Base-by-base conservation (phyloP, 257 asterid genomes). In the Paraleonurus japonicus region DNA sequence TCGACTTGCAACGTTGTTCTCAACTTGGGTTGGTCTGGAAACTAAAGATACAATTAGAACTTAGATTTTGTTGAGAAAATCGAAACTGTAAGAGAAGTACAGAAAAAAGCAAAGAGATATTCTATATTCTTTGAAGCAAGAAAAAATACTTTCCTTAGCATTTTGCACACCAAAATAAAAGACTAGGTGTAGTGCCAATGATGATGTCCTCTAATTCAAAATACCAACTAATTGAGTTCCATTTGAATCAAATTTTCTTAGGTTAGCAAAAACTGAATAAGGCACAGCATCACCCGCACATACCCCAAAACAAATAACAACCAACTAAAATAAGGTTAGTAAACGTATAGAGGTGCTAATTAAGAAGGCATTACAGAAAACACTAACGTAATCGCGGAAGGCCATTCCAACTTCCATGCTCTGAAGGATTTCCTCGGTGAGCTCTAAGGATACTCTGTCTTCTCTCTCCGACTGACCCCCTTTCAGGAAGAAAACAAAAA, bases 401-500 rank as follows among this genome's bases (percentile, higher is more conserved):
- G 93, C 90, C 85, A 90, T 82, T 80, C 99, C 97, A 37, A 95
- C 99, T 85, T 95, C 99, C 99, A 95, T 95, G 85, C 94, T 85
- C 83, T 88, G 98, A 55, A 95, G 83, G 54, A 95, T 88, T 80
- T 92, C 98, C 81, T 95, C 97, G 19, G 89, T 89, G 74, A 90
- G 86, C 59, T 92, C 96, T 70, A 92, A 74, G 1, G 96, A 92
- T 26, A 95, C 96, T 75, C 83, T 89, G 53, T 83, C 92, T 75
- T 92, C 99, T 80, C 81, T 83, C 68, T 93, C 96, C 50, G 84
- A 37, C 75, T 70, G 92, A 47, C 89, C 97, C 17, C 96, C 96
- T 89, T 61, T 32, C 50, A 27, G 53, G 26, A 27, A 37, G 2
- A 20, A 61, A 72, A 27, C 20, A 10, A 41, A 28, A 59, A 48